Base-by-base conservation (phyloP, 345 rosid species). In the Erodium maritimum region DNA sequence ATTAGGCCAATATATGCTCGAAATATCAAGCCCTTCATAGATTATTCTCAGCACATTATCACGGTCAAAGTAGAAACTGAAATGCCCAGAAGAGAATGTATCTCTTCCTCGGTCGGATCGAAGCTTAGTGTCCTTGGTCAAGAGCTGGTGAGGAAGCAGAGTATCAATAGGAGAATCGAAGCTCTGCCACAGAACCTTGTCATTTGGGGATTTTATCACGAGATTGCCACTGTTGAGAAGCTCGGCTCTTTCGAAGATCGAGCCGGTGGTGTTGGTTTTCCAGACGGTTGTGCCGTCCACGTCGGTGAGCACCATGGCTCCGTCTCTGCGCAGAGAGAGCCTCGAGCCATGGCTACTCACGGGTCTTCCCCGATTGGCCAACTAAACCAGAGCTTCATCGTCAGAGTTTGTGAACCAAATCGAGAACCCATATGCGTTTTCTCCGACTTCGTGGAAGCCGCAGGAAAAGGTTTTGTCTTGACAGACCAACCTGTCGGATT, bases 1-100 rank as follows among this genome's bases (percentile, higher is more conserved):
- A 60, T 69, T 17, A 13, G 84, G 84, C 84, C 84, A 76, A 21
- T 79, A 79, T 21, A 74, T 17, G 45, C 75, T 76, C 24, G 81
- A 69, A 56, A 65, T 67, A 5, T 79, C 77, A 7, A 77, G 73
- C 2, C 77, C 84, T 19, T 73, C 75, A 54, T 74, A 73, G 59
- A 71, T 63, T 75, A 79, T 50, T 55, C 57, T 65, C 57, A n/a
- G n/a, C n/a, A n/a, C n/a, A n/a, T n/a, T n/a, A n/a, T n/a, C n/a
- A n/a, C n/a, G n/a, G n/a, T n/a, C 73, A 24, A 70, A 80, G 58
- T 37, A 59, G 13, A 75, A 64, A 12, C 7, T 56, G 56, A 65
- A 75, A 55, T 55, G 61, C 10, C 80, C 80, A 3, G 73, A 50
- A 33, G 50, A 64, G 50, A 18, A 68, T 22, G 18, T 66, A 17